phyloP scores from a whole-genome alignment of 208 protist genomes.

The Lotmaria passim region DNA sequence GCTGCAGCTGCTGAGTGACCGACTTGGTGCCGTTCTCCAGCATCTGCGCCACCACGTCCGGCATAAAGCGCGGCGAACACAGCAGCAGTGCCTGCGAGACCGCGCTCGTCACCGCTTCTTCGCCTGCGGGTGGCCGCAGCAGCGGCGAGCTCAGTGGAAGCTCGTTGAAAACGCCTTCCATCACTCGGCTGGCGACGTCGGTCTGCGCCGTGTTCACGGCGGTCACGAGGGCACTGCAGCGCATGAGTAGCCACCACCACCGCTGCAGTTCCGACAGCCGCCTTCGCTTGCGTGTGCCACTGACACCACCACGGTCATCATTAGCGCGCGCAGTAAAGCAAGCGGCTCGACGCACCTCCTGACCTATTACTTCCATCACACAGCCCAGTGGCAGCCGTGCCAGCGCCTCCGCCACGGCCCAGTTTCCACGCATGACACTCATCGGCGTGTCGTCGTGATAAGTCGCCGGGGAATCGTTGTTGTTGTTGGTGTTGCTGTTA shows the following conservation, averaged over 20 bases:
- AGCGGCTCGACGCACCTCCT: constrained; percentile 18
- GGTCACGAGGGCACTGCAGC: constrained; percentile 35
- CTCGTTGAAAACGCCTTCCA: constrained; percentile 20
- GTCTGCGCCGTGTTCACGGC: constrained; percentile 34
- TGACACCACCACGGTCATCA: constrained; percentile 4
- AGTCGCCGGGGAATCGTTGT: neutral
- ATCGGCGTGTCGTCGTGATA: neutral
- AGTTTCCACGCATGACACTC: constrained; percentile 19
- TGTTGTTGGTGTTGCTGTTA: neutral
- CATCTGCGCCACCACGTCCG: constrained; percentile 25
- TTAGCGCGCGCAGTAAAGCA: no score
- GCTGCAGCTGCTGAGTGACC: neutral
- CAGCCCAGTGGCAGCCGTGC: constrained; percentile 26
- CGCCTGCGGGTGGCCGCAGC: constrained; percentile 12
- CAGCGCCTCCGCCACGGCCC: constrained; percentile 31
- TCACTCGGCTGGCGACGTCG: constrained; percentile 19
- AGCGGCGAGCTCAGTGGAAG: constrained; percentile 22
- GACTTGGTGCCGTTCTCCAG: constrained; percentile 22
- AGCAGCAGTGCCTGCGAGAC: constrained; percentile 17
- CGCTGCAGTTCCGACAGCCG: constrained; percentile 20
- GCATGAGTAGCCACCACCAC: constrained; percentile 51
- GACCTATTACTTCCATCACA: constrained; percentile 14
- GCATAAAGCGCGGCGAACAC: constrained; percentile 24
- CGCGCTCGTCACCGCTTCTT: neutral
- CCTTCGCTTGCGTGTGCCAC: neutral